phyloP scores from a whole-genome alignment of 495 filamentous ascomycete species.

The Delitschia confertaspora region DNA sequence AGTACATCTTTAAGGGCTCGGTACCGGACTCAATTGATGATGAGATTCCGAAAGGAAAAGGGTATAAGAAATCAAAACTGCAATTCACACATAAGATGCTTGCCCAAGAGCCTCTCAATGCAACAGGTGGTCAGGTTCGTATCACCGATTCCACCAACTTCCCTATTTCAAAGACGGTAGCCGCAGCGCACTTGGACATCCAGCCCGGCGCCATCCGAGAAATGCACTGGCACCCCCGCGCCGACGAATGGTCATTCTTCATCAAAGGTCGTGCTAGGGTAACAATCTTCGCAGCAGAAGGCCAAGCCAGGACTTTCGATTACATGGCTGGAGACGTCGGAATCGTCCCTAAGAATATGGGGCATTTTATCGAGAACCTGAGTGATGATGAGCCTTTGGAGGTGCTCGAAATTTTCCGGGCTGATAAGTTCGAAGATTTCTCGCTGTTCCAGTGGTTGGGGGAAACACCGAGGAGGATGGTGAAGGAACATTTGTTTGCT shows the following conservation, averaged over 20 bases:
- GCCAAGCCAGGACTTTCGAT: conserved; percentile 59
- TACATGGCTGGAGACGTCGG: conserved; percentile 65
- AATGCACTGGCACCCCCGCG: conserved; percentile 69
- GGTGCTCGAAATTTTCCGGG: conserved; percentile 61
- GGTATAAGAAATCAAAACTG: conserved; percentile 49
- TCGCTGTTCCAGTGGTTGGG: conserved; percentile 62
- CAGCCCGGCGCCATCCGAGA: conserved; percentile 66
- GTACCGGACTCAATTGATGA: conserved; percentile 48
- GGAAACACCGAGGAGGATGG: conserved; percentile 52
- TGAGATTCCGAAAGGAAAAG: conserved; percentile 35
- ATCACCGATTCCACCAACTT: conserved; percentile 62
- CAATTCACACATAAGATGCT: conserved; percentile 57
- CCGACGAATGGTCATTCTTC: conserved; percentile 74
- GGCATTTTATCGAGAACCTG: conserved; percentile 69
- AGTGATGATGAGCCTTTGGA: conserved; percentile 57
- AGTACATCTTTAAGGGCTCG: conserved; percentile 63
- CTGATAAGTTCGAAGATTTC: conserved; percentile 56
- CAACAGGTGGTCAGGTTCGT: conserved; percentile 49
- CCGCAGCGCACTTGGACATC: conserved; percentile 53
- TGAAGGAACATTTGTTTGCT: conserved; percentile 53
- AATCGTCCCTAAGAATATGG: conserved; percentile 55
- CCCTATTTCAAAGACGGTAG: conserved; percentile 53
- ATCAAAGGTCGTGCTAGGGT: conserved; percentile 57
- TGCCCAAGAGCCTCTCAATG: conserved; percentile 45
- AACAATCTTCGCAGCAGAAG: conserved; percentile 54